Evolutionary conservation across 78 protist genomes (phyloP).

Genomic region (Dictyostelium intermedium): DNA sequence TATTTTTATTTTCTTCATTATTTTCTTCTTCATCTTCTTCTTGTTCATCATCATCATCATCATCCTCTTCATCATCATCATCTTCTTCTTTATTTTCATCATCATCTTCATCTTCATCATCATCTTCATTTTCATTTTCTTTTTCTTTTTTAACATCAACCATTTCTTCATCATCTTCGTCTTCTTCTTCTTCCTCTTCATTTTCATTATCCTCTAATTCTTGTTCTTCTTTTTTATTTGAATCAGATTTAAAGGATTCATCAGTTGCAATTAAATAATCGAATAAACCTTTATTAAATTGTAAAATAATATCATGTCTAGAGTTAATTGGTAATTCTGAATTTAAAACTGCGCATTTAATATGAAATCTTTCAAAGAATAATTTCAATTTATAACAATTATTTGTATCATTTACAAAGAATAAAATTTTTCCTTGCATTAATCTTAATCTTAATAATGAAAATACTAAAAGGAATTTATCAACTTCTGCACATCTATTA

Average conservation of each 20-base stretch:
- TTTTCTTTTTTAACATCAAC: neutral
- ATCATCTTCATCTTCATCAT: neutral
- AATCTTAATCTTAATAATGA: conserved; percentile 78
- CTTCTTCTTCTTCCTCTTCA: conserved; percentile 19
- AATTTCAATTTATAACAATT: conserved; percentile 85
- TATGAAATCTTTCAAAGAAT: conserved; percentile 88
- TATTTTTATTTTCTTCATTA: neutral
- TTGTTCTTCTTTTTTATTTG: conserved; percentile 20
- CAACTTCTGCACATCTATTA: conserved; percentile 33
- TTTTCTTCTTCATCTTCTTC: conserved; percentile 3
- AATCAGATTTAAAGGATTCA: conserved; percentile 38
- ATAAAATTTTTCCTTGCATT: conserved; percentile 85
- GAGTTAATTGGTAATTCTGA: conserved; percentile 87
- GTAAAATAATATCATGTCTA: conserved; percentile 84
- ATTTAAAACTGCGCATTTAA: conserved; percentile 84
- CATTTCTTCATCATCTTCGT: conserved; percentile 5
- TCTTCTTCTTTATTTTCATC: conserved; percentile 10
- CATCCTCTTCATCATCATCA: conserved; percentile 2
- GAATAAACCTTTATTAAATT: conserved; percentile 89
- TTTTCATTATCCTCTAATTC: neutral
- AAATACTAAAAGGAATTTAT: conserved; percentile 84
- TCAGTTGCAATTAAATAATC: conserved; percentile 93
- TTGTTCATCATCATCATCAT: neutral
- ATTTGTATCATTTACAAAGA: conserved; percentile 89
- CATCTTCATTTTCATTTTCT: conserved; percentile 25